Percentiles rank a stretch among this genome's conserved stretches.
Evolutionary conservation across 163 green algal genomes (phyloP).

Genomic region (Chlamydomonas reinhardtii): DNA sequence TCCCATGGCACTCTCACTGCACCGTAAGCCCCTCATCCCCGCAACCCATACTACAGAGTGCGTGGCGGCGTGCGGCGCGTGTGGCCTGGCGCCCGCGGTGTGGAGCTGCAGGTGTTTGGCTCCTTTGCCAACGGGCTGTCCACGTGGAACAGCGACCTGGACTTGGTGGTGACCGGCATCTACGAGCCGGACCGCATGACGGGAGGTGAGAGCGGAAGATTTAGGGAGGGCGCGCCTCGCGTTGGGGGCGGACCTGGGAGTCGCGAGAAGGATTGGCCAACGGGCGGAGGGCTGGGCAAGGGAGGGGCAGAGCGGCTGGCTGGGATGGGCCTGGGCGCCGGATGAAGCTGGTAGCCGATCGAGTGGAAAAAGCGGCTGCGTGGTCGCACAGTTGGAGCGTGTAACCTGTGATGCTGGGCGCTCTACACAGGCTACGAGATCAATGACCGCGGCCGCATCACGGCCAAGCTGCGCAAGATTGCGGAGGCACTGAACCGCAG

Average conservation of each 20-base stretch:
- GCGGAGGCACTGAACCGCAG: constrained; percentile 39
- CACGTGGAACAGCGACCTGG: constrained; percentile 68
- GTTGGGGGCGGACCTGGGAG: too few species aligned
- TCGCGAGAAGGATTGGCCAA: too few species aligned
- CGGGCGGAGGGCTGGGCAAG: too few species aligned
- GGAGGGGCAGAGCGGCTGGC: too few species aligned
- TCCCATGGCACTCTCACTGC: too few species aligned
- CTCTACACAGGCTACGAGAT: constrained; percentile 59
- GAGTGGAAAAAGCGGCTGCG: too few species aligned
- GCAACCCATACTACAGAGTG: constrained; percentile 1
- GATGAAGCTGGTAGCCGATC: too few species aligned
- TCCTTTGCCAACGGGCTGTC: constrained; percentile 67
- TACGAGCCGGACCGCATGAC: constrained; percentile 56
- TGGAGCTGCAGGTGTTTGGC: constrained; percentile 66
- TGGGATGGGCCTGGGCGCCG: too few species aligned
- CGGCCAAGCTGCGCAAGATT: constrained; percentile 46
- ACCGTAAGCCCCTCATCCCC: too few species aligned
- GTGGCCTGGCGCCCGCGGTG: constrained; percentile 3
- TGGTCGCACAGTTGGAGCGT: too few species aligned
- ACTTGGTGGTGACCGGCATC: constrained; percentile 69
- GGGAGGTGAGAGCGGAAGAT: constrained; percentile 46
- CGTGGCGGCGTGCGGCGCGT: constrained; percentile 11
- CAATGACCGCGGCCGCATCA: constrained; percentile 42
- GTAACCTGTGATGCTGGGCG: too few species aligned
- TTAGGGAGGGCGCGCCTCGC: too few species aligned